phyloP scores from a whole-genome alignment of 169 alveolate species.

The Plasmodium berghei region DNA sequence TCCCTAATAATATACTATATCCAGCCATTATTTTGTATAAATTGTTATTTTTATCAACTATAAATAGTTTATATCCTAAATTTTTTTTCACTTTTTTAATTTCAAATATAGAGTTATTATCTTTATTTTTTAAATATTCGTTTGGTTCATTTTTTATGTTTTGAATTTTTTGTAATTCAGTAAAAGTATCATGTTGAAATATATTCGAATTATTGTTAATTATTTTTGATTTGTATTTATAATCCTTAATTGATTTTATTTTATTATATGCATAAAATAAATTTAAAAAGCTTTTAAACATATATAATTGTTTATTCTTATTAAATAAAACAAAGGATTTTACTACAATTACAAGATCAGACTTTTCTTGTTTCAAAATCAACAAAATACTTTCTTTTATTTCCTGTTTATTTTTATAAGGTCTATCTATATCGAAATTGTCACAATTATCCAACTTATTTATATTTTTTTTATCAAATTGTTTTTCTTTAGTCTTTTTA shows the following conservation, averaged over 20 bases:
- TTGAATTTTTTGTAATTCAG: conserved; percentile 13
- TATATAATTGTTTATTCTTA: neutral
- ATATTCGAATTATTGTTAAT: neutral
- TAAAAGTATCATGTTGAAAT: neutral
- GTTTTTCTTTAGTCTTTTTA: no score
- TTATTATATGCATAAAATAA: conserved; percentile 1
- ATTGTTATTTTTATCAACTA: conserved; percentile 18
- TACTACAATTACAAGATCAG: no score
- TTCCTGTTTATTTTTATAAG: no score
- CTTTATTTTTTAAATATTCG: neutral
- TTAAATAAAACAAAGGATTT: no score
- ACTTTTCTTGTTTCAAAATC: no score
- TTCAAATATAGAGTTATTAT: conserved; percentile 12
- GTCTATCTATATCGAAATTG: no score
- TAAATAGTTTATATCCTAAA: conserved; percentile 16
- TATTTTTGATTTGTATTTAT: conserved; percentile 33
- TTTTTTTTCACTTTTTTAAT: conserved; percentile 32
- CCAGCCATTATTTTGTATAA: conserved; percentile 25
- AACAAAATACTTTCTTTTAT: no score
- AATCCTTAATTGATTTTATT: conserved; percentile 38
- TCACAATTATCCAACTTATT: no score
- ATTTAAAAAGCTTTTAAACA: neutral
- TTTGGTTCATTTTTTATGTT: neutral
- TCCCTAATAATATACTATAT: conserved; percentile 5
- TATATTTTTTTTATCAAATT: no score